Base-by-base conservation (phyloP, 2,329 filamentous ascomycete genomes). In the Daldinia sp. region DNA sequence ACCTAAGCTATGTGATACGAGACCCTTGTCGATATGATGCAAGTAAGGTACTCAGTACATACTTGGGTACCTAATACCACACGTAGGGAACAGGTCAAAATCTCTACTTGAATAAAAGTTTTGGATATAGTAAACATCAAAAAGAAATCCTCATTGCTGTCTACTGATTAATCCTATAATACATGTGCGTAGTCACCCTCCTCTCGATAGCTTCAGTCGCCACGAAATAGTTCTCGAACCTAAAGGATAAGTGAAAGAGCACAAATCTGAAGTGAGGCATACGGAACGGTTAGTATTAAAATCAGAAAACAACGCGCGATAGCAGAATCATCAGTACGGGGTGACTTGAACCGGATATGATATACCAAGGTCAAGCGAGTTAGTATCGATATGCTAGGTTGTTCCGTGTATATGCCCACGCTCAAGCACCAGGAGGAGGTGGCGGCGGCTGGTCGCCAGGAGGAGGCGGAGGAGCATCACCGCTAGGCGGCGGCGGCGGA, bases 401-500 rank as follows among this genome's bases (percentile, higher is more conserved):
- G 60, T 54, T 68, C 63, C 37, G 61, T 28, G 48, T 63, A 66
- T 65, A 48, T 33, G 12, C 53, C 58, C 65, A 73, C 72, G 60
- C 74, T 78, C 78, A 86, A 71, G 83, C 83, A 73, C 84, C 84
- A 65, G 83, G 83, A 70, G 89, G 88, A 60, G 87, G 87, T 26
- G 91, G 89, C 23, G 89, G 89, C 70, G 87, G 87, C 68, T 85
- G 83, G 65, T 89, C 86, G 73, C 86, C 86, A 4, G 85, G 85
- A 70, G 86, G 84, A 13, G 87, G 89, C 41, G 89, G 89, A 64
- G 89, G 86, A 70, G 88, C 89, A 71, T 84, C 83, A 61, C 84
- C 85, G n/a, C 88, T 87, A 0, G 89, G 88, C 26, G 89, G 89
- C 23, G 89, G 89, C 53, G 89, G 88, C 28, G 89, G 89, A 48